Percentiles rank a stretch among this genome's conserved stretches.
These are phyloP conservation scores for Podospora bellae-mahoneyi DNA, from an alignment of 495 filamentous ascomycete genomes.

Conservation along the genomic window DNA sequence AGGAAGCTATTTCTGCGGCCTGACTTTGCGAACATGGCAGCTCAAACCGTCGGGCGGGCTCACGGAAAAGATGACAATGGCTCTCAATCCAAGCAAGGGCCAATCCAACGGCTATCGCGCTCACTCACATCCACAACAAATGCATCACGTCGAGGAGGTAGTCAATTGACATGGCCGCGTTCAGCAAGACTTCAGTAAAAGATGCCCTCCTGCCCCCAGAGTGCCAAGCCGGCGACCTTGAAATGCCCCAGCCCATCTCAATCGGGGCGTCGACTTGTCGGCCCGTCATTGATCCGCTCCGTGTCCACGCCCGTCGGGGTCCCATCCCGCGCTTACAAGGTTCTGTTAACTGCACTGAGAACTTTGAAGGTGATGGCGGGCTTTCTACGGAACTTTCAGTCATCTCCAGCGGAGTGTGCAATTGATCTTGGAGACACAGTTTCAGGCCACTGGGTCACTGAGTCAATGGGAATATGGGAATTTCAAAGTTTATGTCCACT, in stretches of 20 bases:
- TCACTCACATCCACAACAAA: constrained; percentile 12
- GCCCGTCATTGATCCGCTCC: neutral
- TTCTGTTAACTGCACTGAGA: too few species aligned
- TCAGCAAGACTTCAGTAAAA: neutral
- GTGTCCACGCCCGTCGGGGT: neutral
- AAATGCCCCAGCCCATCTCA: neutral
- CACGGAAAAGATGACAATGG: neutral
- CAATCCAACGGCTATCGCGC: neutral
- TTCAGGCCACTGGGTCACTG: too few species aligned
- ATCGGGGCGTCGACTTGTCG: neutral
- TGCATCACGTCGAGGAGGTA: neutral
- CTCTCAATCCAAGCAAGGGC: neutral
- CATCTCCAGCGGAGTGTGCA: too few species aligned
- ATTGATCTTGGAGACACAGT: too few species aligned
- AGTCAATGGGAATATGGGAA: too few species aligned
- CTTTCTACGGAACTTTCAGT: too few species aligned
- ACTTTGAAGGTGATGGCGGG: too few species aligned
- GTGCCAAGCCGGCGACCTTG: neutral
- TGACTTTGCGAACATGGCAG: constrained; percentile 28
- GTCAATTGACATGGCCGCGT: constrained; percentile 11
- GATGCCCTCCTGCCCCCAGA: constrained; percentile 7
- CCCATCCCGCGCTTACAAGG: neutral
- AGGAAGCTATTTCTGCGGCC: constrained; percentile 27
- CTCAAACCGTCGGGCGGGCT: constrained; percentile 13
- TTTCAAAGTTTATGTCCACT: neutral